Evolutionary conservation across 225 moss, liverwort and hornwort species (phyloP).

Genomic region (Lunularia cruciata): DNA sequence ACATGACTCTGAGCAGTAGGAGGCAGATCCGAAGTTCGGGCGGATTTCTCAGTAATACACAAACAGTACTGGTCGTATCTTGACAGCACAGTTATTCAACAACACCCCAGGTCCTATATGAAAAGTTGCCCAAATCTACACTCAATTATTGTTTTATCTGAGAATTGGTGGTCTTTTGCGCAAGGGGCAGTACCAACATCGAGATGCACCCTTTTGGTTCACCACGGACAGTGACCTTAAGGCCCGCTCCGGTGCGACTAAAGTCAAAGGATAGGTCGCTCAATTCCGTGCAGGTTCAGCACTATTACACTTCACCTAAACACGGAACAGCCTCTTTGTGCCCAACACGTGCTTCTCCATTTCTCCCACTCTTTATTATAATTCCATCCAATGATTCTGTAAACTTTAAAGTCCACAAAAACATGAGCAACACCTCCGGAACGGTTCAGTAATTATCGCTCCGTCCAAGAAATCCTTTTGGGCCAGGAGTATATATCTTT

Average conservation of each 20-base stretch:
- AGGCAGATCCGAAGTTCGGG: constrained; percentile 11
- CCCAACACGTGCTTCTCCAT: neutral
- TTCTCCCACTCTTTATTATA: neutral
- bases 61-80: neutral
- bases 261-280: neutral
- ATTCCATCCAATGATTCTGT: neutral
- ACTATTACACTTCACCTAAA: neutral
- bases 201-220: neutral
- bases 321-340: constrained; percentile 4
- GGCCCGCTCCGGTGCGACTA: neutral
- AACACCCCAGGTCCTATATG: constrained; percentile 3
- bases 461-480: neutral
- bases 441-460: neutral
- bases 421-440: neutral
- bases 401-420: neutral
- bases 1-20: constrained; percentile 2
- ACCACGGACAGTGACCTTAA: neutral
- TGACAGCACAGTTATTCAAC: neutral
- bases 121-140: constrained; percentile 6
- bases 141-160: constrained; percentile 1
- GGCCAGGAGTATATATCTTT: neutral
- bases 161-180: neutral
- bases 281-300: constrained; percentile 9
- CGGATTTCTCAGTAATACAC: neutral
- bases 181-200: neutral